These are phyloP conservation scores for Bolboschoenus planiculmis DNA, from an alignment of 176 grass and related monocot species.

Conservation along the genomic window DNA sequence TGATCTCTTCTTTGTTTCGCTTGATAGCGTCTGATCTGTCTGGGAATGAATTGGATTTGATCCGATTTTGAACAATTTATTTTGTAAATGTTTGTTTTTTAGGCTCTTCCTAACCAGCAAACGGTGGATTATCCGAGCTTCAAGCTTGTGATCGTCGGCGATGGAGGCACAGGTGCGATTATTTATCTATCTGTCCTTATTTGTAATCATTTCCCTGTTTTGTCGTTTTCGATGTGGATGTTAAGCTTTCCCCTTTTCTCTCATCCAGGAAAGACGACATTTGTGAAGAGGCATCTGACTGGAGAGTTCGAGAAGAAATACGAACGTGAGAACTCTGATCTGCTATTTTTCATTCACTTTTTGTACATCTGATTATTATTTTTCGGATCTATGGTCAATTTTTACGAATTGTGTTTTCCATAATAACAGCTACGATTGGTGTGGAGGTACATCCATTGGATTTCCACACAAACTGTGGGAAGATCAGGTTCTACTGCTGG, in stretches of 20 bases:
- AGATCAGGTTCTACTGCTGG: constrained; percentile 29
- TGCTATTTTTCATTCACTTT: background rate
- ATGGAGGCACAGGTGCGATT: constrained; percentile 16
- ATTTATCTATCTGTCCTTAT: background rate
- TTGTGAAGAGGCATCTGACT: constrained; percentile 21
- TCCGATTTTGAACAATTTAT: background rate
- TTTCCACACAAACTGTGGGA: constrained; percentile 23
- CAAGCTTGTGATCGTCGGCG: constrained; percentile 22
- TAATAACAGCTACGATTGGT: constrained; percentile 16
- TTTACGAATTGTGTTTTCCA: background rate
- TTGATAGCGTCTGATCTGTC: background rate
- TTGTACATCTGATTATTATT: background rate
- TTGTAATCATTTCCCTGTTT: background rate
- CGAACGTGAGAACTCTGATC: constrained; percentile 8
- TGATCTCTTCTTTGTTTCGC: background rate
- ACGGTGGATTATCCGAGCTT: constrained; percentile 28
- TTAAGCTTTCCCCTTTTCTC: background rate
- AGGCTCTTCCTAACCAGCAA: constrained; percentile 34
- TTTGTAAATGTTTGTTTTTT: background rate
- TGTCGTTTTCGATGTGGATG: background rate
- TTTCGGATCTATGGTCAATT: background rate
- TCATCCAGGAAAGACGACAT: constrained; percentile 16
- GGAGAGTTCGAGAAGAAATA: constrained; percentile 25
- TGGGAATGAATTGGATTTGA: background rate
- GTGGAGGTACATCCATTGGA: constrained; percentile 23